A percentile compares a stretch with the other conserved stretches of the same genome.
These are phyloP conservation scores for Neurospora terricola DNA, from an alignment of 495 filamentous ascomycete species.

Conservation along the genomic window DNA sequence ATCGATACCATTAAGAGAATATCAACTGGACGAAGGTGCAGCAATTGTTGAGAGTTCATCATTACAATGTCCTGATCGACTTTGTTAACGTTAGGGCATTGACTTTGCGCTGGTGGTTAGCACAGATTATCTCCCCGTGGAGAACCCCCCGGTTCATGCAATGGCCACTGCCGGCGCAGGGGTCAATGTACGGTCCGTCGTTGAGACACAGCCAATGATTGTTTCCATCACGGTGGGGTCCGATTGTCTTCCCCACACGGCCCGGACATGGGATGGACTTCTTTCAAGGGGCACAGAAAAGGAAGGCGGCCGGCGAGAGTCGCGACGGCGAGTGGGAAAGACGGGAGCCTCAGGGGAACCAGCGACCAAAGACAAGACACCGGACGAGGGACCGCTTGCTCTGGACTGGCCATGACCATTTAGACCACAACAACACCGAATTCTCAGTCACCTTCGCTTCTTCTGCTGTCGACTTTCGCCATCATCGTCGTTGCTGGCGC, in stretches of 20 bases:
- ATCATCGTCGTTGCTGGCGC: neutral
- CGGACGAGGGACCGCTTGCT: neutral
- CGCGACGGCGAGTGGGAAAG: neutral
- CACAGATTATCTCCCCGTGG: constrained; percentile 10
- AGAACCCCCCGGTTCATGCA: neutral
- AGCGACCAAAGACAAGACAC: neutral
- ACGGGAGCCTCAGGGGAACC: neutral
- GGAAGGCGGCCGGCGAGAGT: constrained; percentile 8
- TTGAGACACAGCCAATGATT: neutral
- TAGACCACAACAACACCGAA: neutral
- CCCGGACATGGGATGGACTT: neutral
- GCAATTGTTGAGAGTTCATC: neutral
- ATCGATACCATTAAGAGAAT: neutral
- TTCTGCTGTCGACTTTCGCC: neutral
- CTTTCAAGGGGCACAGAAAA: constrained; percentile 2
- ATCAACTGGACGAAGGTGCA: neutral
- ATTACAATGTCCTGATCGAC: neutral
- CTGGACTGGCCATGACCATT: neutral
- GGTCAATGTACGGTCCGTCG: neutral
- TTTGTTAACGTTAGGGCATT: constrained; percentile 5
- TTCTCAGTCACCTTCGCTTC: neutral
- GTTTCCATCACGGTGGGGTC: neutral
- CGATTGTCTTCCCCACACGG: constrained; percentile 3
- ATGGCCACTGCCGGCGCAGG: neutral
- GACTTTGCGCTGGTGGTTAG: constrained; percentile 1